phyloP scores from a whole-genome alignment of 2,329 filamentous ascomycete species.

The Colletotrichum sp. region DNA sequence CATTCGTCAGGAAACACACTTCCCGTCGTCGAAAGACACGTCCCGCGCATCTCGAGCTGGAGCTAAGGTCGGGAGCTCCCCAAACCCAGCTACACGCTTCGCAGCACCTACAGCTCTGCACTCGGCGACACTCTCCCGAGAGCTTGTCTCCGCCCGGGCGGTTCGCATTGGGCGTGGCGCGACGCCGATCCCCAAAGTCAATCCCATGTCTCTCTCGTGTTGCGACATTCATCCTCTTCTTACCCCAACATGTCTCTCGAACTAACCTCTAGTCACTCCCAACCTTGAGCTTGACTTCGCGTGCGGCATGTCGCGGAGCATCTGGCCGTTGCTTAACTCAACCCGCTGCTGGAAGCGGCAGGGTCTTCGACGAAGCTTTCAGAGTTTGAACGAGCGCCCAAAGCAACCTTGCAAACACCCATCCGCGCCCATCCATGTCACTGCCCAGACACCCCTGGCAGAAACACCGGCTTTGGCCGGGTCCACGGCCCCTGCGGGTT shows the following conservation, averaged over 20 bases:
- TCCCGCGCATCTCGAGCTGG: background rate
- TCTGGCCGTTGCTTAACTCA: background rate
- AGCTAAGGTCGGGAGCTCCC: background rate
- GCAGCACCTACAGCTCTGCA: background rate
- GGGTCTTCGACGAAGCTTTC: background rate
- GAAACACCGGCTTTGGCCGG: slow-evolving; percentile 8
- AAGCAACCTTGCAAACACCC: background rate
- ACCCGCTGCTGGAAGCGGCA: background rate
- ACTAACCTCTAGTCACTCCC: background rate
- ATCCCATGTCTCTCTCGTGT: background rate
- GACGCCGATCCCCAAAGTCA: background rate
- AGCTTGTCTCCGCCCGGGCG: background rate
- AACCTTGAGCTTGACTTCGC: background rate
- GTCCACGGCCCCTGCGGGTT: background rate
- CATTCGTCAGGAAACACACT: background rate
- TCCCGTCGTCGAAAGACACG: background rate
- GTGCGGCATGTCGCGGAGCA: background rate
- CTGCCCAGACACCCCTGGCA: background rate
- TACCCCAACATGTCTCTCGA: background rate
- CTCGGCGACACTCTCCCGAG: background rate
- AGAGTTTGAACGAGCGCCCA: background rate
- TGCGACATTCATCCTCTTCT: background rate
- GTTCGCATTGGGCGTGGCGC: background rate
- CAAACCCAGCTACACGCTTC: background rate
- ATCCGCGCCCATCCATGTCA: background rate